Conservation (phyloP, 441 rosid species). For the Populus hybrid region DNA sequence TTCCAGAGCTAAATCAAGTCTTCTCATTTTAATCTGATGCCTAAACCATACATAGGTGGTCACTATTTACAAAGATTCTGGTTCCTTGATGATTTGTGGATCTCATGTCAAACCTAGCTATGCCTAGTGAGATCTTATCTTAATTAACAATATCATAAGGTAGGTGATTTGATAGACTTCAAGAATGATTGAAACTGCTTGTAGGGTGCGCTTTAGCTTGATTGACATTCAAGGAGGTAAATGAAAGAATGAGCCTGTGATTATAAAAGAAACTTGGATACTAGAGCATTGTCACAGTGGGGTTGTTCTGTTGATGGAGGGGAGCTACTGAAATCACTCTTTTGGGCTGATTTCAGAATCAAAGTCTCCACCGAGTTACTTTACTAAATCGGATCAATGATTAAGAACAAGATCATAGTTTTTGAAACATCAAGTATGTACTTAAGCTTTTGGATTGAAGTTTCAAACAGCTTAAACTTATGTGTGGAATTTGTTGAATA, state of each 20-base stretch:
- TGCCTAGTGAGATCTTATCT: conserved; percentile 1
- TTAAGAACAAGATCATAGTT: background rate
- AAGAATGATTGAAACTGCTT: background rate
- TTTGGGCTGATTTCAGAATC: background rate
- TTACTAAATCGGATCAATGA: background rate
- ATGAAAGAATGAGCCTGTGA: background rate
- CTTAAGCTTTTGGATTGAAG: background rate
- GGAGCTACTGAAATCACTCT: background rate
- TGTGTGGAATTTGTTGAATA: background rate
- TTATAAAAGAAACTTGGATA: background rate
- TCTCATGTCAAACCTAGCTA: background rate
- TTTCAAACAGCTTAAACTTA: background rate
- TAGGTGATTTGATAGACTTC: background rate
- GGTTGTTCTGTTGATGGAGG: background rate
- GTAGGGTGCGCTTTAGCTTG: background rate
- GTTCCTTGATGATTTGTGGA: background rate
- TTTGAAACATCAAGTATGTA: background rate
- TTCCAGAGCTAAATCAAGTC: background rate
- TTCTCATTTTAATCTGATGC: background rate
- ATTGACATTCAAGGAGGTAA: background rate
- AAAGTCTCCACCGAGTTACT: background rate
- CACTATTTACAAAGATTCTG: background rate
- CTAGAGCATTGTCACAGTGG: background rate
- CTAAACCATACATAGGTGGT: background rate
- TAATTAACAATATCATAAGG: background rate